Evolutionary conservation across 306 rosid species (phyloP), one percentile per base, ranked within the genome.

Genomic region (Neltuma alba): DNA sequence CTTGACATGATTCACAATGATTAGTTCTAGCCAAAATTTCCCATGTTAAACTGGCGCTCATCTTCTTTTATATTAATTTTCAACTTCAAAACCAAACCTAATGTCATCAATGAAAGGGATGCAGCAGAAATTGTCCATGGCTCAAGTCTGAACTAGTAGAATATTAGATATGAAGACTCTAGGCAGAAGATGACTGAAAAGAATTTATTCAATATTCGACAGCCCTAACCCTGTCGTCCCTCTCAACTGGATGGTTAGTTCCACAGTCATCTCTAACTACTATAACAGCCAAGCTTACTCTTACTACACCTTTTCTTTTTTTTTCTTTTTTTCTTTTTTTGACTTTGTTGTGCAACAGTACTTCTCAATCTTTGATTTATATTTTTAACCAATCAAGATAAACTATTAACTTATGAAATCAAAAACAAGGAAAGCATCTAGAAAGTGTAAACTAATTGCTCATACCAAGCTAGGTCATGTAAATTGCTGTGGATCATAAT

Each of bases 1-100:
- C 40, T 34, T 36, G 48, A 67, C 40, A 78, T 33, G 58, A 77
- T 42, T 70, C 67, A 30, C 75, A 70, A 27, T 78, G 74, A 12
- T 28, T 66, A 36, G 41, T 74, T 78, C 55, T n/a, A 36, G 31
- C 33, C 36, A 78, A 57, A 73, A 7, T 77, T 73, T 73, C 55
- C 27, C 83, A 33, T 28, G 83, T 50, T 58, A 9, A 21, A 27
- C 60, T 48, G 23, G 70, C 50, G 61, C 79, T 78, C 54, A 57
- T 83, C 77, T 37, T 27, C 47, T 74, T 71, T 66, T 21, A 37
- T 3, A 38, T 38, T 4, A 37, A 37, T 38, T 38, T 38, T 21
- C 48, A 66, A 66, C 72, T 66, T 38, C 72, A 37, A 66, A 65
- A 12, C 50, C 33, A 66, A 65, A 12, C 50, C 33, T 21, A 37